Conservation (phyloP, 306 rosid species). For the Fagus crenata region DNA sequence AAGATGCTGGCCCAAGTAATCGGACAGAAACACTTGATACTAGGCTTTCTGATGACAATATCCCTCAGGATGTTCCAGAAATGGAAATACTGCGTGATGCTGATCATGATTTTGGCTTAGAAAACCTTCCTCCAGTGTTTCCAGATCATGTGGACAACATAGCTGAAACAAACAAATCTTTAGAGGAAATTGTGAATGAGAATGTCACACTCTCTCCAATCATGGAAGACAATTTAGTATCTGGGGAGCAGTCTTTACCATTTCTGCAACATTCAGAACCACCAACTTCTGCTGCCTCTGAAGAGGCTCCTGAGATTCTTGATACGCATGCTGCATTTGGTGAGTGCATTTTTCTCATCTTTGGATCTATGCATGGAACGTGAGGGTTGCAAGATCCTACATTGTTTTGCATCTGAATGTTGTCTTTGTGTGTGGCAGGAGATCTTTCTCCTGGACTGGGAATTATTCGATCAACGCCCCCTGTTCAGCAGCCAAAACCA, state of each 20-base stretch:
- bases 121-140: constrained; percentile 24
- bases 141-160: constrained; percentile 20
- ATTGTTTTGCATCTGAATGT: too few species aligned
- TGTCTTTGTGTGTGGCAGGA: too few species aligned
- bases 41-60: constrained; percentile 3
- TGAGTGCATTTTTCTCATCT: constrained; percentile 25
- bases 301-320: constrained; percentile 33
- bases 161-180: constrained; percentile 28
- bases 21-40: too few species aligned
- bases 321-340: constrained; percentile 34
- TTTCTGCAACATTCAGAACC: constrained; percentile 39
- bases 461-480: too few species aligned
- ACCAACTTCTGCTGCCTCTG: constrained; percentile 46
- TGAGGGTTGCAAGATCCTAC: too few species aligned
- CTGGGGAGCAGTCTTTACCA: constrained; percentile 27
- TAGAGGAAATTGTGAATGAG: constrained; percentile 36
- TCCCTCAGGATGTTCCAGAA: constrained; percentile 35
- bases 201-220: constrained; percentile 34
- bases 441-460: too few species aligned
- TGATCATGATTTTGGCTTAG: constrained; percentile 31
- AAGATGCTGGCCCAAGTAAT: too few species aligned
- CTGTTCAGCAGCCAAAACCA: too few species aligned
- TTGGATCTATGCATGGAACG: background rate
- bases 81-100: constrained; percentile 44
- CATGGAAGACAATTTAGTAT: constrained; percentile 33